These are phyloP conservation scores for Xylaria longipes DNA, from an alignment of 495 filamentous ascomycete species.

Conservation along the genomic window DNA sequence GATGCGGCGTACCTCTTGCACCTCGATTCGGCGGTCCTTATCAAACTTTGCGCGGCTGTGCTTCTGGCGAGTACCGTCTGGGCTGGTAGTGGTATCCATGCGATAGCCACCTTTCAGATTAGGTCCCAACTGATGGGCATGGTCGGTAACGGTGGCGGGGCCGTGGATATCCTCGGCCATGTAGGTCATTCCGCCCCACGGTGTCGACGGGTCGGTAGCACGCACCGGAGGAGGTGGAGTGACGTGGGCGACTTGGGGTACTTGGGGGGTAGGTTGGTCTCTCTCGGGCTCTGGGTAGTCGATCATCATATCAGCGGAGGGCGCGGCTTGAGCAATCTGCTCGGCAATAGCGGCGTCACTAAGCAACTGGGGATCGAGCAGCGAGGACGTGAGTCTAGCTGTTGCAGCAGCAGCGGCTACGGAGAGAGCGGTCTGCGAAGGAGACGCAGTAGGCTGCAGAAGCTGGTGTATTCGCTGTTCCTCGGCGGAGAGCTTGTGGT, in stretches of 20 bases:
- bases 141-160: conserved; percentile 37
- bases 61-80: conserved; percentile 44
- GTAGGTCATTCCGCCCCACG: conserved; percentile 55
- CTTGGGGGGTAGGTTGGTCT: conserved; percentile 3
- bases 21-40: conserved; percentile 72
- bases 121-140: conserved; percentile 30
- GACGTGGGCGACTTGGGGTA: background rate
- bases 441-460: conserved; percentile 36
- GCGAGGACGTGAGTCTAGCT: conserved; percentile 51
- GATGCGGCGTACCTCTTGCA: conserved; percentile 78
- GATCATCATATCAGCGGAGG: conserved; percentile 37
- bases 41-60: conserved; percentile 70
- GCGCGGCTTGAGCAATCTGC: conserved; percentile 21
- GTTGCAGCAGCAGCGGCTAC: conserved; percentile 58
- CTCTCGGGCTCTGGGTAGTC: conserved; percentile 35
- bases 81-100: conserved; percentile 42
- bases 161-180: conserved; percentile 43
- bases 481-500: conserved; percentile 41
- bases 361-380: conserved; percentile 58
- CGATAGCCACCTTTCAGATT: conserved; percentile 50
- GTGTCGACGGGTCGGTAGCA: conserved; percentile 23
- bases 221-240: conserved; percentile 15
- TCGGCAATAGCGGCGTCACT: conserved; percentile 43
- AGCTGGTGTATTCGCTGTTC: conserved; percentile 45
- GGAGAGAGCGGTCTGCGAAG: conserved; percentile 43